Base-by-base conservation (phyloP, 208 protist genomes). In the Trypanosoma platydactyli region DNA sequence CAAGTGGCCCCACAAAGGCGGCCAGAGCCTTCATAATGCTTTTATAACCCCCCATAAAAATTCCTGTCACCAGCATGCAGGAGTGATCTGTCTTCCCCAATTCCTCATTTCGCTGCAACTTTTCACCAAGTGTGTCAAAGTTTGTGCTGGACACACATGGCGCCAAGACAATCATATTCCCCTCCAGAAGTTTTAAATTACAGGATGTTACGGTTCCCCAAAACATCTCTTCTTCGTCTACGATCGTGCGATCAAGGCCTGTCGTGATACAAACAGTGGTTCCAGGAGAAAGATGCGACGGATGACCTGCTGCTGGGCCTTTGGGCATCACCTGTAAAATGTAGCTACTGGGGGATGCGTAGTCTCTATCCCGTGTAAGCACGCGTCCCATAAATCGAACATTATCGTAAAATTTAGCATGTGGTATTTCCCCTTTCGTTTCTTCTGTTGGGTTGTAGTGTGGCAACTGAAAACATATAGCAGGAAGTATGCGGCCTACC, bases 11-110 rank as follows among this genome's bases (percentile, higher is more conserved):
- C 20, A 86, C 71, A 76, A 96, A 91, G 16, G 88, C 84, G 41
- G 67, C 52, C 24, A 96, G 76, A 15, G 91, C 86, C 18, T 67
- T 71, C 74, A 92, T 80, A 51, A 96, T 88, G 55, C 86, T 81
- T 55, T 80, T 79, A 62, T 94, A 96, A 20, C 91, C 91, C 2
- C 79, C 65, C 71, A 94, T 91, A 64, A 96, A 96, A 13, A 96
- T 71, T 12, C 77, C 64, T 22, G 88, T 94, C 64, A 89, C 82
- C 30, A 96, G 35, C 42, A 96, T 56, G 25, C 84, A 68, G 30
- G 87, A 96, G 55, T 73, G 74, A 48, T 83, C 80, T 16, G 66
- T 54, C 16, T 71, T 75, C 3, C 79, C 84, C 5, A 64, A 33
- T 27, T 56, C 42, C 62, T 84, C 80, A 74, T 96, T 96, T 25